phyloP scores from a whole-genome alignment of 2,329 filamentous ascomycete genomes.

The Amesomyces nigricolor region DNA sequence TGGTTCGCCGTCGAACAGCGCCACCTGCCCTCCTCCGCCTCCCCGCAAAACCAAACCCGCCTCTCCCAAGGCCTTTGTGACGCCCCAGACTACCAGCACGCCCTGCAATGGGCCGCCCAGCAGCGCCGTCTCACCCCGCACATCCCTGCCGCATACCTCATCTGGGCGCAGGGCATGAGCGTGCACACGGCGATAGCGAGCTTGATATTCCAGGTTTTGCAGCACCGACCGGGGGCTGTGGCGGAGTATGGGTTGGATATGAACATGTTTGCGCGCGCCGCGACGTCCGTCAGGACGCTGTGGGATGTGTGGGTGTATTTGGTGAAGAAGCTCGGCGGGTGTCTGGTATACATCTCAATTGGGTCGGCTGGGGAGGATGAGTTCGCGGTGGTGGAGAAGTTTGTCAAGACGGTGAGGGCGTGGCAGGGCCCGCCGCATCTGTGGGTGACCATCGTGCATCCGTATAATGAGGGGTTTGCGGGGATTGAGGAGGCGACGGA shows the following conservation, averaged over 20 bases:
- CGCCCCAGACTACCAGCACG: slow-evolving; percentile 28
- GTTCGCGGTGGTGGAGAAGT: slow-evolving; percentile 26
- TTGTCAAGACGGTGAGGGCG: slow-evolving; percentile 21
- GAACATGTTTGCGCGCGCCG: slow-evolving; percentile 23
- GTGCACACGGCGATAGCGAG: slow-evolving; percentile 27
- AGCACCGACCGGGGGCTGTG: slow-evolving; percentile 26
- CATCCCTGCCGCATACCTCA: slow-evolving; percentile 25
- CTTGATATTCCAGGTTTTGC: slow-evolving; percentile 27
- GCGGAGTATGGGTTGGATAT: slow-evolving; percentile 19
- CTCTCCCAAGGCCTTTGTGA: slow-evolving; percentile 28
- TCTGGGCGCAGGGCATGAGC: slow-evolving; percentile 29
- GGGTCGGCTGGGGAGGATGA: slow-evolving; percentile 27
- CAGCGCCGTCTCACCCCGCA: slow-evolving; percentile 21
- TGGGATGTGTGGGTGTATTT: slow-evolving; percentile 26
- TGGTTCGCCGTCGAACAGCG: slow-evolving; percentile 28
- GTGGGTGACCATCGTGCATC: slow-evolving; percentile 27
- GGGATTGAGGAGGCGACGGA: slow-evolving; percentile 23
- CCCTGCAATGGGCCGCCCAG: slow-evolving; percentile 28
- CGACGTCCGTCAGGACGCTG: slow-evolving; percentile 18
- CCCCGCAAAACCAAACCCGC: slow-evolving; percentile 18
- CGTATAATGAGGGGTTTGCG: slow-evolving; percentile 25
- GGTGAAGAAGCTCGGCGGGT: slow-evolving; percentile 21
- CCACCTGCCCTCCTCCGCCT: slow-evolving; percentile 23
- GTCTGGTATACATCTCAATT: slow-evolving; percentile 27
- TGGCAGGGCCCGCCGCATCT: slow-evolving; percentile 27